Conservation (phyloP, 768 basidiomycete genomes). For the Mycena haematopus region DNA sequence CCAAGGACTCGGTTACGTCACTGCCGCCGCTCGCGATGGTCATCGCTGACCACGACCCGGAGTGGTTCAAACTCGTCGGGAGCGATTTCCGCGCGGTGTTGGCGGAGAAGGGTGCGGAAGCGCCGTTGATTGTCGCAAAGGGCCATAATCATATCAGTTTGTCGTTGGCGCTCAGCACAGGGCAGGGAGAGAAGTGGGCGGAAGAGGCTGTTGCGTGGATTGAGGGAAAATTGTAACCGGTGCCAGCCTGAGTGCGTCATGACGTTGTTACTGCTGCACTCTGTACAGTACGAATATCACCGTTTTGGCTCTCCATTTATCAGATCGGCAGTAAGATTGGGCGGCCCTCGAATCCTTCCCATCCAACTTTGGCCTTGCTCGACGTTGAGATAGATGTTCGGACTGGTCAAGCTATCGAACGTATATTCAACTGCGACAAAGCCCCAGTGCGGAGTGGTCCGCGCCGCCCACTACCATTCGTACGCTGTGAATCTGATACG, state of each 20-base stretch:
- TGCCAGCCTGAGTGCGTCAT: no score
- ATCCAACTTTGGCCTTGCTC: no score
- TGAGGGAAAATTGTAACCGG: neutral
- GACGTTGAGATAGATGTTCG: no score
- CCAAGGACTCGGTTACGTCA: neutral
- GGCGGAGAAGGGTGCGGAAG: neutral
- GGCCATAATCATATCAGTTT: conserved; percentile 21
- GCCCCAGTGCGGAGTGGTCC: no score
- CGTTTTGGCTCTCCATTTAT: no score
- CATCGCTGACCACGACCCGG: conserved; percentile 3
- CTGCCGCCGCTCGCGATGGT: conserved; percentile 8
- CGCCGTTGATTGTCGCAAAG: neutral
- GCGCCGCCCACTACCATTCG: no score
- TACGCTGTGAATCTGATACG: no score
- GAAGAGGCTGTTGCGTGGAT: conserved; percentile 19
- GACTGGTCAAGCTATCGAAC: no score
- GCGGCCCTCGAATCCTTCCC: no score
- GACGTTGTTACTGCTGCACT: neutral
- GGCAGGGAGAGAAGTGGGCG: conserved; percentile 21
- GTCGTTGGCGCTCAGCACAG: conserved; percentile 8
- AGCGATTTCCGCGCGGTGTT: conserved; percentile 3
- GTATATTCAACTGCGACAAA: no score
- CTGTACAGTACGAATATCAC: no score
- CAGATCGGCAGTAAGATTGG: no score
- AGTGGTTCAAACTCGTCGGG: conserved; percentile 6